Evolutionary conservation across 176 grass and related monocot genomes (phyloP).

Genomic region (Juncus inflexus): DNA sequence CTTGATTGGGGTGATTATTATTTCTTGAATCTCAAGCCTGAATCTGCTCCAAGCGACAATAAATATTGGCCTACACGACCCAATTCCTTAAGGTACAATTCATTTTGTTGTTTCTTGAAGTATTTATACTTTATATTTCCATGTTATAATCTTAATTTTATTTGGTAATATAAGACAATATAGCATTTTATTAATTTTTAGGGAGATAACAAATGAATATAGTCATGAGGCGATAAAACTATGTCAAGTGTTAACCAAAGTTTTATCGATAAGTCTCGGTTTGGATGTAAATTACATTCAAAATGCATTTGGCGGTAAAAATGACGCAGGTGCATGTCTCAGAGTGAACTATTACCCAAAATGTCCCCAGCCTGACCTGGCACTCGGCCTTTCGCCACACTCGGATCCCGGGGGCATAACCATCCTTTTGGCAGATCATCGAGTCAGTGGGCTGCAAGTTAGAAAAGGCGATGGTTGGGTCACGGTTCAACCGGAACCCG

Average conservation of each 20-base stretch:
- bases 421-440: constrained; percentile 71
- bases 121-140: not conserved
- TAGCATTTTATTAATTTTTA: constrained; percentile 1
- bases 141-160: constrained; percentile 16
- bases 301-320: constrained; percentile 47
- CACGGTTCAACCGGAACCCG: constrained; percentile 55
- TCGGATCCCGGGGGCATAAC: constrained; percentile 73
- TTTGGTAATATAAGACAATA: not conserved
- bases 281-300: constrained; percentile 49
- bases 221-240: constrained; percentile 44
- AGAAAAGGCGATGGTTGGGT: constrained; percentile 57
- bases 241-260: constrained; percentile 54
- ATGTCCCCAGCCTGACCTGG: constrained; percentile 90
- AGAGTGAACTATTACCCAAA: constrained; percentile 90
- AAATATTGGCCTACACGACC: constrained; percentile 56
- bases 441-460: constrained; percentile 69
- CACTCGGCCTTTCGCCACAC: constrained; percentile 84
- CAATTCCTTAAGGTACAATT: constrained; percentile 47
- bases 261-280: constrained; percentile 61
- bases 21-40: constrained; percentile 65
- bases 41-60: constrained; percentile 30
- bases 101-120: not conserved
- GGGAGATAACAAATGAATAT: constrained; percentile 62
- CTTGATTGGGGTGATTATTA: constrained; percentile 98
- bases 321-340: constrained; percentile 39